Conservation (phyloP, 2,329 filamentous ascomycete genomes). For the Clarireedia paspali region DNA sequence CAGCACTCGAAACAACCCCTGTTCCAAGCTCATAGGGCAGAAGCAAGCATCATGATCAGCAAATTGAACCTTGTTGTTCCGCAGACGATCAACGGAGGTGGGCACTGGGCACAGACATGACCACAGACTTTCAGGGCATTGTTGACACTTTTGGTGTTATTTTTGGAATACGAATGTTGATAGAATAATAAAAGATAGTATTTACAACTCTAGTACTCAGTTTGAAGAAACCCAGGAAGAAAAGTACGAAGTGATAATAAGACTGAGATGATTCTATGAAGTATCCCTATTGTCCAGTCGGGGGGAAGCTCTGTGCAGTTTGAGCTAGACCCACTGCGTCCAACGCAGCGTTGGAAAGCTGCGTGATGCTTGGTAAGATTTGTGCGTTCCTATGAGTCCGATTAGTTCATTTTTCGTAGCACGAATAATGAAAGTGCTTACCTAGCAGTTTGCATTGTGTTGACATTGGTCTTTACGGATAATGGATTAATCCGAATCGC, state of each 20-base stretch:
- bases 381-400: slow-evolving; percentile 18
- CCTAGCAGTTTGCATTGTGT: slow-evolving; percentile 9
- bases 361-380: slow-evolving; percentile 24
- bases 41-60: no score
- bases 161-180: no score
- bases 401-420: background rate
- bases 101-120: no score
- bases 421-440: background rate
- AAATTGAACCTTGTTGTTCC: no score
- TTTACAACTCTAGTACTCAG: no score
- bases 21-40: no score
- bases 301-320: slow-evolving; percentile 15
- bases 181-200: no score
- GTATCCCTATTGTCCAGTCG: slow-evolving; percentile 12
- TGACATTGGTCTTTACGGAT: background rate
- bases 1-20: no score
- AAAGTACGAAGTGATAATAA: background rate
- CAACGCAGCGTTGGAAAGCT: slow-evolving; percentile 22
- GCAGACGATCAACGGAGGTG: no score
- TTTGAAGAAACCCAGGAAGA: background rate
- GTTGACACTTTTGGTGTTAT: no score
- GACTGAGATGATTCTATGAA: background rate
- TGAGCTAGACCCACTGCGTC: slow-evolving; percentile 11
- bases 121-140: no score
- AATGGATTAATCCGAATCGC: slow-evolving; percentile 13